Evolutionary conservation across 768 basidiomycete genomes (phyloP), one percentile per base, ranked within the genome.

Genomic region (Lactarius sanguifluus): DNA sequence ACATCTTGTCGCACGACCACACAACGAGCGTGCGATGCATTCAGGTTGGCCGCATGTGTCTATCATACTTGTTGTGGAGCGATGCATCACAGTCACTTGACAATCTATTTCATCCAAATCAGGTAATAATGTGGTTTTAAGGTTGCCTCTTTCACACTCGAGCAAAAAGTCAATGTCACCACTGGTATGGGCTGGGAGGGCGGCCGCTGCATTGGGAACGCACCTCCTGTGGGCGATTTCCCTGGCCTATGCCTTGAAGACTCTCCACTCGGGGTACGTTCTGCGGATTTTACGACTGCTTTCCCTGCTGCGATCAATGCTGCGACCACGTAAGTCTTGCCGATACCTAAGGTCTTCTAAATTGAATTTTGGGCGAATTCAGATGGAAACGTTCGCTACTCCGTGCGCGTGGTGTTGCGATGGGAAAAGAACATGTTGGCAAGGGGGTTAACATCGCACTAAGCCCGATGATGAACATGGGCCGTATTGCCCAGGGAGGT

Each of bases 251-350:
- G 90, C 74, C 82, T 92, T 25, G 86, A 91, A 77, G 87, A 90
- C 68, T 86, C 87, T 25, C 91, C 91, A 3, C 80, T 92, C 1
- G 94, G 94, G 3, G 85, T 96, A 23, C 89, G 94, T 56, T 79
- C 81, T 69, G 84, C 85, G 0, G 89, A 95, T 73, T 86, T 83
- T 40, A 86, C 86, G 8, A 89, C 89, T 3, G 85, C 85, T 0
- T 96, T 94, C 78, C 94, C 96, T 0, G 82, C 94, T n/a, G 91
- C 86, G 0, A 80, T 97, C 70, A 94, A 91, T 62, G 81, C 86
- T 0, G 96, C 92, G 5, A 81, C 92, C 7, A 92, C 95, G 82
- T 94, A 75, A 71, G 85, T 78, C 30, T 25, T 32, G 16, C 38
- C 1, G 3, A 12, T 1, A 2, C 57, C 34, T 28, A 0, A 45